Evolutionary conservation across 1,139 yeast species (phyloP), one percentile per base, ranked within the genome.

Genomic region (Eremothecium gossypii): DNA sequence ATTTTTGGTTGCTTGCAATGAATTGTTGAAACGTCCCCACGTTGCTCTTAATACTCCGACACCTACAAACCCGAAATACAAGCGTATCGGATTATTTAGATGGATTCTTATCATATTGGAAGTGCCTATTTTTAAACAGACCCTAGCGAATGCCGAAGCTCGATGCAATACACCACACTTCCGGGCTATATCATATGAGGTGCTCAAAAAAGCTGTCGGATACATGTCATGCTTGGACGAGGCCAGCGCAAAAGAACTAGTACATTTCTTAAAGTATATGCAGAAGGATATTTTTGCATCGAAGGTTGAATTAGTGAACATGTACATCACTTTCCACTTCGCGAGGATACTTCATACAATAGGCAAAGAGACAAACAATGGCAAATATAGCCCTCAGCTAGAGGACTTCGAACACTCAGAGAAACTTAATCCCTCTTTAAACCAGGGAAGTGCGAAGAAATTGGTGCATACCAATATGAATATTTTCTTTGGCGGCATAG

Each of bases 191-290:
- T 69, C 79, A 20, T 79, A 77, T 53, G 89, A 83, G 41, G 68
- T 86, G 2, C 57, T 79, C 20, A 83, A 81, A 53, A 67, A 89
- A 39, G 63, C 76, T 2, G 64, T 84, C 32, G 95, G 95, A 0
- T 65, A 81, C 4, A 52, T 85, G 39, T 70, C 91, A n/a, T 36
- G 34, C 11, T 27, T 46, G 1, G 71, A 77, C 49, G 53, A 73
- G 3, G 68, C 71, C 28, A 58, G 70, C 2, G 52, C 63, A 2
- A 73, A 71, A 33, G 71, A 72, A 49, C 55, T 82, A 30, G 68
- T 77, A 2, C 70, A 74, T 46, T 81, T 86, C 83, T 66, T 81
- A 52, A 69, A 79, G 6, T 64, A 71, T 41, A 60, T 69, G 30
- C 57, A 74, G 1, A 40, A 48, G 1, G 55, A 55, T 0, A 67